These are phyloP conservation scores for Rhodotorula diobovata DNA, from an alignment of 768 basidiomycete genomes.

Conservation along the genomic window DNA sequence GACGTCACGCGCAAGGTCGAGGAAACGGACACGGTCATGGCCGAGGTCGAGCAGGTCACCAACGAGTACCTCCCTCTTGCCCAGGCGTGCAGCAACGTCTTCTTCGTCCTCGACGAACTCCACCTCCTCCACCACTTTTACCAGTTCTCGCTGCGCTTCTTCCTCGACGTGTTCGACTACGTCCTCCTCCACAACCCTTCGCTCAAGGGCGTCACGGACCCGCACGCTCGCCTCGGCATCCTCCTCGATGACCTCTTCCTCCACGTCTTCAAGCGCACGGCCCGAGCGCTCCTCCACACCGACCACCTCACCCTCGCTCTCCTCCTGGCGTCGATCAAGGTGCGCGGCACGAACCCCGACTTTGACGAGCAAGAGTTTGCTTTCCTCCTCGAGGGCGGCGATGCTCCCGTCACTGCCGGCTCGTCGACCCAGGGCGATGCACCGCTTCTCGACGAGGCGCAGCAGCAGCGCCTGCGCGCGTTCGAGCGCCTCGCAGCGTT, in stretches of 20 bases:
- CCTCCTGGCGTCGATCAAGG: conserved; percentile 71
- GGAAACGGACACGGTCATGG: conserved; percentile 93
- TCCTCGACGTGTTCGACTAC: conserved; percentile 97
- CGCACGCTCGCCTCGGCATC: conserved; percentile 67
- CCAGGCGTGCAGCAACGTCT: conserved; percentile 91
- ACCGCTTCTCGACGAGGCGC: conserved; percentile 60
- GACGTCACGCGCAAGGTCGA: conserved; percentile 94
- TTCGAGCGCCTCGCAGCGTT: conserved; percentile 72
- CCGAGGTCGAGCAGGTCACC: conserved; percentile 91
- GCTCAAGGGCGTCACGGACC: conserved; percentile 70
- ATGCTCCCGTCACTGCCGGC: conserved; percentile 45
- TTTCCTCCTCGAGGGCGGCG: conserved; percentile 84
- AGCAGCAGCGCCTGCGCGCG: conserved; percentile 62
- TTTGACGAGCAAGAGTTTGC: conserved; percentile 50
- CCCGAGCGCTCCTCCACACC: conserved; percentile 78
- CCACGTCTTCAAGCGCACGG: conserved; percentile 78
- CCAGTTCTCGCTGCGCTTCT: conserved; percentile 94
- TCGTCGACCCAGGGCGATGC: conserved; percentile 45
- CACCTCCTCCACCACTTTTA: conserved; percentile 95
- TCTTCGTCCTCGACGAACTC: conserved; percentile 93
- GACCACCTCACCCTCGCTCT: conserved; percentile 89
- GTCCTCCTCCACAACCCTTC: conserved; percentile 88
- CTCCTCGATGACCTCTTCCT: conserved; percentile 84
- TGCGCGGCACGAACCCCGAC: conserved; percentile 23
- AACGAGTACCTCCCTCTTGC: conserved; percentile 89